Evolutionary conservation across 176 grass and related monocot genomes (phyloP).

Genomic region (Oryza australiensis): DNA sequence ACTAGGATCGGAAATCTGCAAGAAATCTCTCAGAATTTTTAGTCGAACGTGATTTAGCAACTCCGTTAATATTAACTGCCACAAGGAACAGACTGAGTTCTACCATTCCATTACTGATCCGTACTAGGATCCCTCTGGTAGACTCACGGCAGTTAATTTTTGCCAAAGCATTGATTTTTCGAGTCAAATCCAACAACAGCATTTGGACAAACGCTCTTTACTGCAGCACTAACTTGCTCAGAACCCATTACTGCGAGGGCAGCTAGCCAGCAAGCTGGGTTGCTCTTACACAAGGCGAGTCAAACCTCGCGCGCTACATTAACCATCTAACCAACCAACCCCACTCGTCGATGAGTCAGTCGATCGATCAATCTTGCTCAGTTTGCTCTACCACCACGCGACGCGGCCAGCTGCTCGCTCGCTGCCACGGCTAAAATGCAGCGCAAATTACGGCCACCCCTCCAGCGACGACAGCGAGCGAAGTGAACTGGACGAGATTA

Average conservation of each 20-base stretch:
- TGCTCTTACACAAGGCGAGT: background rate
- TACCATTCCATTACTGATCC: background rate
- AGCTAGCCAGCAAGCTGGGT: background rate
- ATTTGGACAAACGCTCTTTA: conserved; percentile 25
- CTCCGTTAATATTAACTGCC: no score
- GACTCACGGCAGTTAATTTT: background rate
- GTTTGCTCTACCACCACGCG: background rate
- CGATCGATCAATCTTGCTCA: background rate
- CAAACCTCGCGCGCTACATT: conserved; percentile 2
- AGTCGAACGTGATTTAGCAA: no score
- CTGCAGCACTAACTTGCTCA: background rate
- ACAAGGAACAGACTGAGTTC: background rate
- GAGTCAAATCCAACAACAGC: conserved; percentile 7
- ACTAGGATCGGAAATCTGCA: no score
- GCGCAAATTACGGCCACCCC: background rate
- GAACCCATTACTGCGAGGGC: background rate
- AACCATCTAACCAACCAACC: background rate
- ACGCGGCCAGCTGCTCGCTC: background rate
- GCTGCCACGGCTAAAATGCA: background rate
- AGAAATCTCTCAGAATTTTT: no score
- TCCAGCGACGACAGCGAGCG: background rate
- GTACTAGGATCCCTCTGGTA: background rate
- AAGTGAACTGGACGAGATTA: background rate
- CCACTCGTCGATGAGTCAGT: no score
- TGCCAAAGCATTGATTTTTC: background rate